Base-by-base conservation (phyloP, 768 basidiomycete species). In the Neoboletus subvelutipes region DNA sequence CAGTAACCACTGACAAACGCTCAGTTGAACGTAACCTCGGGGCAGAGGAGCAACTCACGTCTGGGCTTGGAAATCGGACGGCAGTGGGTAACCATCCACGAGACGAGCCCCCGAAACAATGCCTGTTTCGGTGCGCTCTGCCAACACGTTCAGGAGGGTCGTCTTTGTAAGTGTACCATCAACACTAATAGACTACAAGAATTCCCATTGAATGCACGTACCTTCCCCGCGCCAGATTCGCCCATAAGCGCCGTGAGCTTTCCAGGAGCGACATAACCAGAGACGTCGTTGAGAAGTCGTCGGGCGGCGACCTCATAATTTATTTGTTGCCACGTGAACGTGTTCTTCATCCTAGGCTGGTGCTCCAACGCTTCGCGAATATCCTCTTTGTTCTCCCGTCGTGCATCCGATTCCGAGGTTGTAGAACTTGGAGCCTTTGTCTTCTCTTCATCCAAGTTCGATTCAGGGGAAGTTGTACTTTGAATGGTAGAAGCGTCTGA, bases 291-390 rank as follows among this genome's bases (percentile, higher is more conserved):
- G 53, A 93, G 75, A 2, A 93, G 76, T 31, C 70, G 72, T 37
- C 81, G 74, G 17, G 85, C 76, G 1, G 80, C 76, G 0, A 94
- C 84, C 33, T 79, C 80, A 67, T 94, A 95, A 54, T 77, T 75
- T 47, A 92, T 59, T 58, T 84, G 75, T 51, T 85, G 79, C 90
- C 91, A 97, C 1, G 93, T 90, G 72, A 97, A 94, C 6, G 86
- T 79, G 61, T 87, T 79, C 20, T 70, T 76, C 78, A 58, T 69
- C 56, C 5, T 57, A 3, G 65, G 57, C 33, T 67, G 58, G 55
- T 75, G 77, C 52, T 70, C 75, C 61, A 76, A 67, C 58, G 73
- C 73, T 39, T 74, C 62, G 28, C 70, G 65, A 1, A 60, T 50
- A 6, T 67, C 67, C 33, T 57, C 64, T 50, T 56, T 63, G 29